Base-by-base conservation (phyloP, 768 basidiomycete genomes). In the Terana coerulea region DNA sequence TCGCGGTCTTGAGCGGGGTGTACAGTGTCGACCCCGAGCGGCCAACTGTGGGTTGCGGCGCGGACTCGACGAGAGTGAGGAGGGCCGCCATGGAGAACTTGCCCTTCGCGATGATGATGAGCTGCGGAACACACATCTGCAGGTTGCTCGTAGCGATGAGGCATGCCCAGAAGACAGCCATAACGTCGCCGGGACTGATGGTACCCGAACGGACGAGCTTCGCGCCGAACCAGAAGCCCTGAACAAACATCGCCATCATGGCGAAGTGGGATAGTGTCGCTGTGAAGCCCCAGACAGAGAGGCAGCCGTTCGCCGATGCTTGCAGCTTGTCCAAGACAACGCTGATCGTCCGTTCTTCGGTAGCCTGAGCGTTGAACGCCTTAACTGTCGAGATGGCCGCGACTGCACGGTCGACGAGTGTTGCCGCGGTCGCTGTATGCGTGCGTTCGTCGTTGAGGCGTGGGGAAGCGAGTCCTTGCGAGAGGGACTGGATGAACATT, bases 121-220 rank as follows among this genome's bases (percentile, higher is more conserved):
- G 71, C 54, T 89, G 83, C 0, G 94, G 93, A 9, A 98, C 81
- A 60, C 83, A 84, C 77, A 88, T 83, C 65, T 97, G 93, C 2
- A 97, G 70, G 65, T 91, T 93, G 59, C 79, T 85, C 1, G 88
- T 86, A 0, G 91, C 93, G 54, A 98, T 88, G 19, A 98, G 73
- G 65, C 91, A 94, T 0, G 95, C 94, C 95, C 95, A 98, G 67
- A 98, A 99, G 46, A 95, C 91, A n/a, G 88, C 84, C 86, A 94
- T 95, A 56, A 98, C 88, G 30, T 86, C 79, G 1, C 92, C 92
- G 0, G 88, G 72, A 3, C 70, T 70, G 47, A 81, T 75, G 55
- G 75, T 80, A 14, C 87, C 88, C 11, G 84, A 75, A n/a, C 82
- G 70, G n/a, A 99, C 92, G 46, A 97, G 78, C 63, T 88, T 85